Evolutionary conservation across 78 protist genomes (phyloP), one percentile per base, ranked within the genome.

Genomic region (Dictyostelium brefeldianum): DNA sequence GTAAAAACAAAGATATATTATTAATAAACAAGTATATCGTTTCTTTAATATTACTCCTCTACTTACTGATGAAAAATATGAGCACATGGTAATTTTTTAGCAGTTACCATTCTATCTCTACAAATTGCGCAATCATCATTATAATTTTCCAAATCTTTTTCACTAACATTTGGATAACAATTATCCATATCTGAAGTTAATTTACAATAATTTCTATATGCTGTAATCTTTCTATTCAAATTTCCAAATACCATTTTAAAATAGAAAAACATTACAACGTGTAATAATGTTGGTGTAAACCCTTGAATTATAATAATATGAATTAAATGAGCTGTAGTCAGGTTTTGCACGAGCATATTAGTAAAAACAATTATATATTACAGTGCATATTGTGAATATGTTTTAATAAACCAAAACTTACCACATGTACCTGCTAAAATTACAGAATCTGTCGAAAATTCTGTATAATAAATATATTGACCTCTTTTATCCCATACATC

Each of bases 41-140:
- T 48, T 14, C 7, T 74, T 14, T 47, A n/a, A n/a, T n/a, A n/a
- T n/a, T n/a, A n/a, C 47, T 29, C 12, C 0, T 6, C 10, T 25
- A 54, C 90, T 7, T 91, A 92, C 96, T 85, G 91, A 80, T 92
- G 96, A 77, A 92, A 92, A 29, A 92, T 92, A 82, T 95, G 97
- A 47, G 59, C 73, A 69, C 97, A 95, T 17, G 97, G 97, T 57
- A 95, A 84, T 65, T 80, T 62, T 75, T 91, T 90, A 6, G 97
- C 97, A 22, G 89, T 83, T 31, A 57, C 80, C 97, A 95, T 91
- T 51, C 48, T 64, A 59, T 95, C 97, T 78, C 94, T 82, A 84
- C 97, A 95, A 41, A 95, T 90, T 73, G 97, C 97, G 54, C 97
- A 95, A 48, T 77, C 90, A 82, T 95, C 97, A 65, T 95, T 75